Conservation (phyloP, 257 asterid species). For the Sherardia arvensis region DNA sequence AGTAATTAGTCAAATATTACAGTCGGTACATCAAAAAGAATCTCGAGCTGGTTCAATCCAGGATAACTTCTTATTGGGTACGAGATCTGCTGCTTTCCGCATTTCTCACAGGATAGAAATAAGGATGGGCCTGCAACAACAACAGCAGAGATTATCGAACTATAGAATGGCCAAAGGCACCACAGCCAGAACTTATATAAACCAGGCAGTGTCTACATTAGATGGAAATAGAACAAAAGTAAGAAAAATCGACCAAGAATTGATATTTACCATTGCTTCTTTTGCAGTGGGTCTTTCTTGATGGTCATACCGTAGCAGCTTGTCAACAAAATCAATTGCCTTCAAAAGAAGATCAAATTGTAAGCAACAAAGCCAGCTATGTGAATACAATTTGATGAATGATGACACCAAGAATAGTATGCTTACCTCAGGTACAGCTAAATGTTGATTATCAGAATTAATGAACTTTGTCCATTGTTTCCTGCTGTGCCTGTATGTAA, state of each 20-base stretch:
- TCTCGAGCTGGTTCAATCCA: slow-evolving; percentile 4
- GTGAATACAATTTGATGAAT: neutral
- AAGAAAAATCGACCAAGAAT: neutral
- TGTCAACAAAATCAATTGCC: slow-evolving; percentile 97
- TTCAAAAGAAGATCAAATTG: slow-evolving; percentile 13
- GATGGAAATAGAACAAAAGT: neutral
- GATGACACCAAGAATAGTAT: slow-evolving; percentile 4
- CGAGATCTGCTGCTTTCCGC: slow-evolving; percentile 80
- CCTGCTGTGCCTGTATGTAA: slow-evolving; percentile 34
- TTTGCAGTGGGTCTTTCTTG: slow-evolving; percentile 93
- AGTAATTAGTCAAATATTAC: slow-evolving; percentile 1
- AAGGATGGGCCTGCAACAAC: slow-evolving; percentile 77
- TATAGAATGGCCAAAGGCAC: neutral
- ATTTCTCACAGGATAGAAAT: slow-evolving; percentile 67
- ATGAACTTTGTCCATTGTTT: slow-evolving; percentile 31
- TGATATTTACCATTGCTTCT: slow-evolving; percentile 76
- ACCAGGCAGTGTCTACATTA: neutral
- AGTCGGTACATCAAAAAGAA: neutral
- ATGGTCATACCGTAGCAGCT: slow-evolving; percentile 80
- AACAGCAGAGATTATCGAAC: neutral
- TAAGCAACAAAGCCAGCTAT: slow-evolving; percentile 4
- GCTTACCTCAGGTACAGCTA: slow-evolving; percentile 72
- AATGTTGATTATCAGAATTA: slow-evolving; percentile 39
- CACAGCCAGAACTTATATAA: neutral
- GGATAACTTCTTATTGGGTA: slow-evolving; percentile 29